A percentile compares a stretch with the other conserved stretches of the same genome.
These are phyloP conservation scores for Calocera cornea DNA, from an alignment of 768 basidiomycete genomes.

Conservation along the genomic window DNA sequence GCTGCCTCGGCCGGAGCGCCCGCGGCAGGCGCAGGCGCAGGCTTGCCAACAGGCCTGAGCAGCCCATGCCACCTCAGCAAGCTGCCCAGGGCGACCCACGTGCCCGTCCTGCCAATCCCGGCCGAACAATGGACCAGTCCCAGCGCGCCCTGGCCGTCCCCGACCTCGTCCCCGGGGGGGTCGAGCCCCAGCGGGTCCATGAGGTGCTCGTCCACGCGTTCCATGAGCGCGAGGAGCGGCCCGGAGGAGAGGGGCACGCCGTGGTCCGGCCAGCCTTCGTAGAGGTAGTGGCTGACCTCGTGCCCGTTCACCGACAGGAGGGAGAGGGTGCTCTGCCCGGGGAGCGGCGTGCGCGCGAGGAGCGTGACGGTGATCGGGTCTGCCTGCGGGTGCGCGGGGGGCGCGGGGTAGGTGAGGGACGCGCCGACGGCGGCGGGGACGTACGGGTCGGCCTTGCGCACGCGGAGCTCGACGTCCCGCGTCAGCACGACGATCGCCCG, in stretches of 20 bases:
- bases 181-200: not conserved
- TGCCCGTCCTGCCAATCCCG: conserved; percentile 74
- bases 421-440: conserved; percentile 52
- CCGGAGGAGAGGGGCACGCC: conserved; percentile 41
- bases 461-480: conserved; percentile 50
- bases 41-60: conserved; percentile 16
- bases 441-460: conserved; percentile 64
- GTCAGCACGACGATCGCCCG: conserved; percentile 77
- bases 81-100: conserved; percentile 70
- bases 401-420: not conserved
- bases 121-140: conserved; percentile 74
- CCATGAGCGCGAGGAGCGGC: not conserved
- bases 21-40: too few relatives aligned
- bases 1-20: too few relatives aligned
- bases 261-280: conserved; percentile 71
- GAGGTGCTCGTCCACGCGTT: not conserved
- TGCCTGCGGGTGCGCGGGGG: not conserved
- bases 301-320: not conserved
- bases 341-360: not conserved
- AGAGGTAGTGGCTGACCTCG: conserved; percentile 18
- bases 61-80: conserved; percentile 51
- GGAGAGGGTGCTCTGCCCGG: not conserved
- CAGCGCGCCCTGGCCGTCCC: not conserved
- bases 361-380: conserved; percentile 2
- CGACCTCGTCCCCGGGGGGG: too few relatives aligned